These are phyloP conservation scores for Amaranthus cruentus DNA, from an alignment of 148 eudicot species.

Conservation along the genomic window DNA sequence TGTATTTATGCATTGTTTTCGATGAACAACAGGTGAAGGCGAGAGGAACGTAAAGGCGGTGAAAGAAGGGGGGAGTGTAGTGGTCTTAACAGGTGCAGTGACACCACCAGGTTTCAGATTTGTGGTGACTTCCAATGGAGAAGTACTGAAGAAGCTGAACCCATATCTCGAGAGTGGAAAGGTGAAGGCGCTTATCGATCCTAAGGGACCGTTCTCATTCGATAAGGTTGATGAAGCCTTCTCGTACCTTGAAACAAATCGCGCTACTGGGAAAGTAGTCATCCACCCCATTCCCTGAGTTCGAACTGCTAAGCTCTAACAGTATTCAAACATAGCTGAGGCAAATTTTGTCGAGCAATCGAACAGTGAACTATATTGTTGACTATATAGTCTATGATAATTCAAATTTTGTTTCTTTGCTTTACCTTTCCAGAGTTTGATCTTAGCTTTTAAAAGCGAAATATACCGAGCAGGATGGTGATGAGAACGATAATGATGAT, in stretches of 20 bases:
- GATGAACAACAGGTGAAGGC: conserved; percentile 49
- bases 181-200: conserved; percentile 72
- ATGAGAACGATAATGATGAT: no score
- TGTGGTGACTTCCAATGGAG: conserved; percentile 77
- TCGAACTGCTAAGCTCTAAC: background rate
- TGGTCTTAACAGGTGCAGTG: conserved; percentile 73
- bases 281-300: conserved; percentile 69
- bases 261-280: conserved; percentile 90
- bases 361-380: background rate
- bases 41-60: conserved; percentile 73
- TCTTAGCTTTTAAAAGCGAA: no score
- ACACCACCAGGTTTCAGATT: conserved; percentile 87
- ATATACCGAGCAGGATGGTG: no score
- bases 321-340: background rate
- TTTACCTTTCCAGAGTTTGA: no score
- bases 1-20: background rate
- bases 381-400: background rate
- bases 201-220: conserved; percentile 79
- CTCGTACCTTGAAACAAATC: conserved; percentile 68
- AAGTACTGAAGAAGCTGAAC: conserved; percentile 63
- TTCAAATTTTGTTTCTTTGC: background rate
- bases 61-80: conserved; percentile 88
- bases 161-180: conserved; percentile 72
- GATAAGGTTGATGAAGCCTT: conserved; percentile 76
- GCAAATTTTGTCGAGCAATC: background rate